Conservation (phyloP, 2,329 filamentous ascomycete genomes). For the Cladophialophora psammophila region DNA sequence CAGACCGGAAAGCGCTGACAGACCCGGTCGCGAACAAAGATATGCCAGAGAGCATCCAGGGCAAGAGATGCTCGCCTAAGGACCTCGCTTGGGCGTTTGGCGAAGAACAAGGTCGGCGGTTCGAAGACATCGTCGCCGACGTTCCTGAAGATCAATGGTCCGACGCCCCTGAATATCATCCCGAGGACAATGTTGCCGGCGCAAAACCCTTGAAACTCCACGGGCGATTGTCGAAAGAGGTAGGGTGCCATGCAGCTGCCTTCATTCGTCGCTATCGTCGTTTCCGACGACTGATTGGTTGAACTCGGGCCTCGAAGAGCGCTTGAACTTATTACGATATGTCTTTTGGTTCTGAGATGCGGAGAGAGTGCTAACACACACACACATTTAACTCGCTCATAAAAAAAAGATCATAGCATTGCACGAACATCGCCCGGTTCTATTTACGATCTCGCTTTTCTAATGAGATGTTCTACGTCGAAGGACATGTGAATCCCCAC, state of each 20-base stretch:
- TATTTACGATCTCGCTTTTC: background rate
- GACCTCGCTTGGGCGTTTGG: conserved; percentile 13
- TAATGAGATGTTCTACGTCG: background rate
- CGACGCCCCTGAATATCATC: conserved; percentile 11
- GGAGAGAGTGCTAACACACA: background rate
- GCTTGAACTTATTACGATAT: too few relatives aligned
- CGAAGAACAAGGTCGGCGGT: background rate
- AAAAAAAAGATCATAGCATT: background rate
- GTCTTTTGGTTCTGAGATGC: background rate
- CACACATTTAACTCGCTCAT: background rate
- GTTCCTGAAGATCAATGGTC: conserved; percentile 5
- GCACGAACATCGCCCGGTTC: background rate
- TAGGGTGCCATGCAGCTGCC: background rate
- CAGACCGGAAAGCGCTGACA: conserved; percentile 17
- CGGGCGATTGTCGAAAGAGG: background rate
- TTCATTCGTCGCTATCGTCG: background rate
- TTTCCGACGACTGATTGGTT: background rate
- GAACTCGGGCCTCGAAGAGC: background rate
- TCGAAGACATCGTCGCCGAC: background rate
- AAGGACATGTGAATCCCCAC: background rate
- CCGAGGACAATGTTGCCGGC: background rate
- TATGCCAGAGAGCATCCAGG: conserved; percentile 8
- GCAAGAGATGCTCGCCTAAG: background rate
- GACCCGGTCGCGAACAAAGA: background rate
- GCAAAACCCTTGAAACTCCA: background rate